Evolutionary conservation across 257 asterid species (phyloP).

Genomic region (Marsdenia floribunda): DNA sequence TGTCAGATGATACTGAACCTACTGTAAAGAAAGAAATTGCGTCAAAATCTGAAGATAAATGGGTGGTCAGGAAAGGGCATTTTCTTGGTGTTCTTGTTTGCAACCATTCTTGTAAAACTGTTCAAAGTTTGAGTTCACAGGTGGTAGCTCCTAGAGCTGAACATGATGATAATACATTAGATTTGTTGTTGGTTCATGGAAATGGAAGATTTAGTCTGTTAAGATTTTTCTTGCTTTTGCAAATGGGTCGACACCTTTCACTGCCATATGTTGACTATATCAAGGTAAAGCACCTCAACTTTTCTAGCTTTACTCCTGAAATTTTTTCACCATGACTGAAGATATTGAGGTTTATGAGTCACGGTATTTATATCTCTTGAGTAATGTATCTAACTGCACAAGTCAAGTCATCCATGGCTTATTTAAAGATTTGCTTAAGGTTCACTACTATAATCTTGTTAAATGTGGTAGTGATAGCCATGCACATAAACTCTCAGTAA

Average conservation of each 20-base stretch:
- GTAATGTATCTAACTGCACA: not conserved
- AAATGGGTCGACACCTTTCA: conserved; percentile 77
- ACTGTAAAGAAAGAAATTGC: conserved; percentile 34
- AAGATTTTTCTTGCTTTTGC: conserved; percentile 76
- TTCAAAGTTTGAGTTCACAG: conserved; percentile 93
- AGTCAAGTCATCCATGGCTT: not conserved
- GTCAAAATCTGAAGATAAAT: conserved; percentile 55
- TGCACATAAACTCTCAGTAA: not conserved
- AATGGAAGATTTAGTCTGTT: conserved; percentile 79
- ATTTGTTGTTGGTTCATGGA: conserved; percentile 82
- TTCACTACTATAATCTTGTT: not conserved
- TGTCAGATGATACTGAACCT: conserved; percentile 44
- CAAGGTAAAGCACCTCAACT: conserved; percentile 50
- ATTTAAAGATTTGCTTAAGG: not conserved
- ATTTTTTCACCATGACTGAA: not conserved
- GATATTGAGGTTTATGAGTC: not conserved
- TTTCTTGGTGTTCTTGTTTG: conserved; percentile 82
- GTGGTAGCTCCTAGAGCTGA: conserved; percentile 97
- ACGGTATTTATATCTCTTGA: not conserved
- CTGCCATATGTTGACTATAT: conserved; percentile 90
- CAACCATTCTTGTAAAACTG: conserved; percentile 92
- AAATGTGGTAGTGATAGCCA: not conserved
- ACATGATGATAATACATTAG: conserved; percentile 79
- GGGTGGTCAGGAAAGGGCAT: conserved; percentile 74
- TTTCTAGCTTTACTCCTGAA: not conserved